These are phyloP conservation scores for Yamagishiella unicocca DNA, from an alignment of 139 green algal species.

Conservation along the genomic window DNA sequence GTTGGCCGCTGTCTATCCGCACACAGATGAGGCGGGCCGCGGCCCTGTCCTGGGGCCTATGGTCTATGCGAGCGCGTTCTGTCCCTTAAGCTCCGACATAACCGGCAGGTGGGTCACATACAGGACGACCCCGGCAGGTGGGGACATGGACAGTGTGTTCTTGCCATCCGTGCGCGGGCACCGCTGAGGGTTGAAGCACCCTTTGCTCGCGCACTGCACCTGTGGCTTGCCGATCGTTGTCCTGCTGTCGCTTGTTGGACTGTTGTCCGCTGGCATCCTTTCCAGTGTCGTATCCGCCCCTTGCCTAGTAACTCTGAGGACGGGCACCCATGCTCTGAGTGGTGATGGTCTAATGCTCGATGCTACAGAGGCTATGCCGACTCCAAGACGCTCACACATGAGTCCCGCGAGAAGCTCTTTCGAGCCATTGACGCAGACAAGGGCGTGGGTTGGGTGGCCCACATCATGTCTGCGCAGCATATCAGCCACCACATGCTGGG, in stretches of 20 bases:
- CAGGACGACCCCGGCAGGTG: no score
- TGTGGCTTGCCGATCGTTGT: no score
- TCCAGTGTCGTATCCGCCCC: no score
- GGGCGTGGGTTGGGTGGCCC: constrained; percentile 67
- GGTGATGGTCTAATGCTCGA: no score
- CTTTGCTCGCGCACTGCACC: no score
- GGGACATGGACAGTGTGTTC: not conserved
- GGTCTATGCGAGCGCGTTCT: constrained; percentile 79
- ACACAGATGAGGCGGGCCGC: constrained; percentile 49
- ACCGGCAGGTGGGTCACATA: not conserved
- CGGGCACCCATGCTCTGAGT: no score
- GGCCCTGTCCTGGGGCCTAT: constrained; percentile 84
- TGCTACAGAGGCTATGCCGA: constrained; percentile 40
- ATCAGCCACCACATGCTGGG: constrained; percentile 86
- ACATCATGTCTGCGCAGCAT: constrained; percentile 76
- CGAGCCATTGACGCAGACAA: constrained; percentile 63
- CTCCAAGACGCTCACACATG: constrained; percentile 50
- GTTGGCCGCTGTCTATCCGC: not conserved
- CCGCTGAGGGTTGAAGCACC: no score
- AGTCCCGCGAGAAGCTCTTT: constrained; percentile 41
- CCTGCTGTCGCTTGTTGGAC: no score
- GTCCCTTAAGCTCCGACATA: constrained; percentile 20
- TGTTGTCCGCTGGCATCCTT: no score
- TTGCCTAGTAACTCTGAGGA: no score
- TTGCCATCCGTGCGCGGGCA: no score